A percentile compares a stretch with the other conserved stretches of the same genome.
phyloP scores from a whole-genome alignment of 169 alveolate species.

The Pseudocohnilembus persalinus region DNA sequence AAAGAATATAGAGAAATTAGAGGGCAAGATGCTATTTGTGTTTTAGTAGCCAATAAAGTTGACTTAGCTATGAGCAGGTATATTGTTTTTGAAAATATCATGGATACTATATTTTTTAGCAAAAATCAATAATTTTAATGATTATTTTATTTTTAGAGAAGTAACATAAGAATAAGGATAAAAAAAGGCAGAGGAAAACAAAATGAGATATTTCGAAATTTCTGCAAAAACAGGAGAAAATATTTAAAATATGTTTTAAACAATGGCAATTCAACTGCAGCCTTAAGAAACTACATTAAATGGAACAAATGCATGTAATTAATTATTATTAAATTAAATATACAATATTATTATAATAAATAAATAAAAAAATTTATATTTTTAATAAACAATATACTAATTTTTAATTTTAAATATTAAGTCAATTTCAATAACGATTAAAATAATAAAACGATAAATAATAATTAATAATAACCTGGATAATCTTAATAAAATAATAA shows the following conservation, averaged over 20 bases:
- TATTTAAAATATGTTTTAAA: conserved; percentile 43
- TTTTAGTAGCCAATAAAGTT: conserved; percentile 65
- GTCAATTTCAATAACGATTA: too few species aligned
- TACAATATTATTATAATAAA: too few species aligned
- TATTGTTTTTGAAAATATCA: conserved; percentile 15
- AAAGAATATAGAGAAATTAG: conserved; percentile 64
- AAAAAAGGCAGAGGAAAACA: conserved; percentile 52
- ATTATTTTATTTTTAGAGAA: conserved; percentile 31
- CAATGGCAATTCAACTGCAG: conserved; percentile 34
- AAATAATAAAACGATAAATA: too few species aligned
- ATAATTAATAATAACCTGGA: too few species aligned
- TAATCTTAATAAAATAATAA: too few species aligned
- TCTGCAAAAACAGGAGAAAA: conserved; percentile 67
- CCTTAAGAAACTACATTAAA: neutral
- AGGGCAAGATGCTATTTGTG: conserved; percentile 65
- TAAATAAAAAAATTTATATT: too few species aligned
- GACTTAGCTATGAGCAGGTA: conserved; percentile 59
- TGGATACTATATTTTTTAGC: too few species aligned
- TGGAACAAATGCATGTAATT: neutral
- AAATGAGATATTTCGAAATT: conserved; percentile 52
- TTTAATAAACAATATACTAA: too few species aligned
- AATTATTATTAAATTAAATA: too few species aligned
- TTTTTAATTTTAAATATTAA: too few species aligned
- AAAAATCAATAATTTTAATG: too few species aligned
- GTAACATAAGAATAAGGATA: conserved; percentile 50